Evolutionary conservation across 2,329 filamentous ascomycete species (phyloP).

Genomic region (Escovopsis sp.): DNA sequence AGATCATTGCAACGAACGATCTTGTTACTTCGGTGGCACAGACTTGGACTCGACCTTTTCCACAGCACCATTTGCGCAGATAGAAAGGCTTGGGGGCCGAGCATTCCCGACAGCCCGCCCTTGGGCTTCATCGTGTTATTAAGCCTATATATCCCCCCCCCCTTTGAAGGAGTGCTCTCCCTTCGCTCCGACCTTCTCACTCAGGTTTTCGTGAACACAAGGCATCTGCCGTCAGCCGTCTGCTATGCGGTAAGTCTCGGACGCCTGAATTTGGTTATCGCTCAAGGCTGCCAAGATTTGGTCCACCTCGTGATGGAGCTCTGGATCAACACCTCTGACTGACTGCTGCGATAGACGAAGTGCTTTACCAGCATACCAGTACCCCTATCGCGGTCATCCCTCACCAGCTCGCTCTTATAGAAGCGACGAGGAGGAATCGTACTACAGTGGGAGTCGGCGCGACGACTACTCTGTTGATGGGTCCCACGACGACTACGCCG

Average conservation of each 20-base stretch:
- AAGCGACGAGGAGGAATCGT: slow-evolving; percentile 24
- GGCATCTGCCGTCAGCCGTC: slow-evolving; percentile 19
- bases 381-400: slow-evolving; percentile 12
- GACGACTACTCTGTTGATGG: slow-evolving; percentile 8
- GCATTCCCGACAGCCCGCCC: too few species aligned
- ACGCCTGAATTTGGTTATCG: background rate
- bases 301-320: slow-evolving; percentile 4
- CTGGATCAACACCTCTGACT: slow-evolving; percentile 9
- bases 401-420: slow-evolving; percentile 20
- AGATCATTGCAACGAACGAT: too few species aligned
- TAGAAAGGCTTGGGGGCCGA: too few species aligned
- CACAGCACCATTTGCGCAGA: too few species aligned
- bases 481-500: slow-evolving; percentile 16
- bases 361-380: slow-evolving; percentile 11
- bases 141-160: slow-evolving; percentile 4
- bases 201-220: slow-evolving; percentile 31
- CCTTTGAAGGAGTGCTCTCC: slow-evolving; percentile 11
- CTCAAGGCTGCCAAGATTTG: slow-evolving; percentile 1
- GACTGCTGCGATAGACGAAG: slow-evolving; percentile 15
- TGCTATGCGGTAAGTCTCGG: slow-evolving; percentile 30
- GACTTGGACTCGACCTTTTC: too few species aligned
- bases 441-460: slow-evolving; percentile 7
- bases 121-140: too few species aligned
- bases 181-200: slow-evolving; percentile 31
- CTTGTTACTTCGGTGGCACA: too few species aligned